These are phyloP conservation scores for Penicillium palitans DNA, from an alignment of 2,329 filamentous ascomycete genomes.

Conservation along the genomic window DNA sequence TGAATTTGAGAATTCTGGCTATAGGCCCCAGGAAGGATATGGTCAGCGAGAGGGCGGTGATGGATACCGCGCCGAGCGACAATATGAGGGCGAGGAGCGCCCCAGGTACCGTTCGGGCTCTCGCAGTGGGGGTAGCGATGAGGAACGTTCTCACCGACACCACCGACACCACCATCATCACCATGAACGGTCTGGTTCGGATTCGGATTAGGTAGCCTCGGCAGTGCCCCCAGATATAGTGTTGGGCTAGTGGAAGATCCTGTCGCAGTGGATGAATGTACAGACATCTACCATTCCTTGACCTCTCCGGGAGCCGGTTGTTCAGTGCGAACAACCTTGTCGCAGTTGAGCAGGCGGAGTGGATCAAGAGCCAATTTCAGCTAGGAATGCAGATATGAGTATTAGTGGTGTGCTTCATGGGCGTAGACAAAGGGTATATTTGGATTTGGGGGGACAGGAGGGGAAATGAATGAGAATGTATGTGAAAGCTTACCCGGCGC, in stretches of 20 bases:
- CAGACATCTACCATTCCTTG: constrained; percentile 44
- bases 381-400: constrained; percentile 33
- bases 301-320: constrained; percentile 52
- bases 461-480: neutral
- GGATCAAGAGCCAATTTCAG: constrained; percentile 66
- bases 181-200: constrained; percentile 23
- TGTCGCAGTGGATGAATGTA: neutral
- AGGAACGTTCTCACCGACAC: constrained; percentile 19
- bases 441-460: neutral
- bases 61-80: constrained; percentile 25
- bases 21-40: constrained; percentile 20
- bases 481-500: constrained; percentile 54
- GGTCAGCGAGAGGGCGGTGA: constrained; percentile 21
- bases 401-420: constrained; percentile 19
- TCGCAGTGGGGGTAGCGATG: constrained; percentile 22
- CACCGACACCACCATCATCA: constrained; percentile 15
- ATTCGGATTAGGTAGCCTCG: constrained; percentile 10
- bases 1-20: constrained; percentile 15
- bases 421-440: constrained; percentile 1
- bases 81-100: constrained; percentile 24
- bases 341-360: constrained; percentile 64
- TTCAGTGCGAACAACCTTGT: constrained; percentile 63
- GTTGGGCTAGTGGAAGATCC: neutral
- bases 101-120: constrained; percentile 24
- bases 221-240: neutral